A percentile compares a stretch with the other conserved stretches of the same genome.
These are phyloP conservation scores for Acanthamoeba lenticulata DNA, from an alignment of 208 protist species.

Conservation along the genomic window DNA sequence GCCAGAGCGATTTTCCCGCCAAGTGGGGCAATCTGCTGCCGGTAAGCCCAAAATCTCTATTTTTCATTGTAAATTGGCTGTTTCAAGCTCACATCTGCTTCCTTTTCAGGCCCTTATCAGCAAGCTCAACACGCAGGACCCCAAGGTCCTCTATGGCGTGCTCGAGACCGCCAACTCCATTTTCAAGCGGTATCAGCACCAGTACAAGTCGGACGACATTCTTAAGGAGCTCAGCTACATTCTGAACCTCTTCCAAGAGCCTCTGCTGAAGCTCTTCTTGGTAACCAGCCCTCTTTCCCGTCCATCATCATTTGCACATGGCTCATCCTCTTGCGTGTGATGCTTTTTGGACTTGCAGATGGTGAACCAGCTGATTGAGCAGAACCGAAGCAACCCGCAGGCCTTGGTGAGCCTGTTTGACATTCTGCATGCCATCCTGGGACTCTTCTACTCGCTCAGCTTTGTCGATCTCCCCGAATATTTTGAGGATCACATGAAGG, in stretches of 20 bases:
- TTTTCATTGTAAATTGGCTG: not conserved
- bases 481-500: slow-evolving; percentile 91
- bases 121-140: slow-evolving; percentile 74
- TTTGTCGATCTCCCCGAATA: slow-evolving; percentile 94
- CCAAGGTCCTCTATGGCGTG: slow-evolving; percentile 83
- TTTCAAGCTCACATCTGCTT: not conserved
- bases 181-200: slow-evolving; percentile 87
- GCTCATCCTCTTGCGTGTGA: not conserved
- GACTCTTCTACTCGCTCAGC: slow-evolving; percentile 83
- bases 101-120: slow-evolving; percentile 82
- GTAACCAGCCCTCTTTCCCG: not conserved
- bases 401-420: not conserved
- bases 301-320: not conserved
- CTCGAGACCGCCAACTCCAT: slow-evolving; percentile 92
- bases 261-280: slow-evolving; percentile 77
- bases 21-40: slow-evolving; percentile 90
- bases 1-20: slow-evolving; percentile 92
- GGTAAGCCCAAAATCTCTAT: slow-evolving; percentile 10
- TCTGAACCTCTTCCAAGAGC: slow-evolving; percentile 74
- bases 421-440: slow-evolving; percentile 8
- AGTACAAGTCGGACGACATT: slow-evolving; percentile 72
- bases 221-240: slow-evolving; percentile 81
- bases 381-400: slow-evolving; percentile 22
- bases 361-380: slow-evolving; percentile 3
- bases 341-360: not conserved